Evolutionary conservation across 2,329 filamentous ascomycete species (phyloP).

Genomic region (Ophiosphaerella korrae): DNA sequence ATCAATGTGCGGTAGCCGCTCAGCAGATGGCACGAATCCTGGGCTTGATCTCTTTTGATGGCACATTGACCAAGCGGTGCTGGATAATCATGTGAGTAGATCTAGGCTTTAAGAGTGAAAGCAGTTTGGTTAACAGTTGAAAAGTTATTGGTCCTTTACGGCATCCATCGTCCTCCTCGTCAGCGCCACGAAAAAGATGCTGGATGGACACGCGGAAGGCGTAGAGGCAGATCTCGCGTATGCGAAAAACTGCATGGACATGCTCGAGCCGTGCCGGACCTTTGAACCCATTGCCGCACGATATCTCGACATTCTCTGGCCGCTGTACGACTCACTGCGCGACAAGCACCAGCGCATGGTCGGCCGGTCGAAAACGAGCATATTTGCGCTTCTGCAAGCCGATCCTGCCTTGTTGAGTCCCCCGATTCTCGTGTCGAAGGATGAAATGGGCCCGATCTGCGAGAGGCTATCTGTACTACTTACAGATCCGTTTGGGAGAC

Average conservation of each 20-base stretch:
- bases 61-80: constrained; percentile 43
- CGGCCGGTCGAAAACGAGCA: constrained; percentile 42
- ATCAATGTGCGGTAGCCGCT: constrained; percentile 41
- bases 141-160: constrained; percentile 46
- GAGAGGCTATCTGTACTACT: constrained; percentile 42
- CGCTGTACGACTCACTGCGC: constrained; percentile 41
- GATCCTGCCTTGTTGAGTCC: constrained; percentile 33
- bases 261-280: constrained; percentile 38
- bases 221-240: constrained; percentile 41
- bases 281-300: constrained; percentile 40
- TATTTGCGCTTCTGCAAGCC: constrained; percentile 37
- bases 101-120: neutral
- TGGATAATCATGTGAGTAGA: constrained; percentile 45
- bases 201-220: constrained; percentile 35
- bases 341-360: constrained; percentile 40
- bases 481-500: constrained; percentile 44
- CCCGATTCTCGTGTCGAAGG: constrained; percentile 35
- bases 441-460: constrained; percentile 43
- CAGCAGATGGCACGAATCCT: constrained; percentile 45
- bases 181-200: constrained; percentile 40
- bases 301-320: constrained; percentile 42
- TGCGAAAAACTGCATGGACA: constrained; percentile 44
- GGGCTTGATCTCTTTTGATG: constrained; percentile 39
- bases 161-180: constrained; percentile 43
- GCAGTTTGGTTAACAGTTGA: neutral